Conservation (phyloP, 169 alveolate species). For the Miamiensis avidus region DNA sequence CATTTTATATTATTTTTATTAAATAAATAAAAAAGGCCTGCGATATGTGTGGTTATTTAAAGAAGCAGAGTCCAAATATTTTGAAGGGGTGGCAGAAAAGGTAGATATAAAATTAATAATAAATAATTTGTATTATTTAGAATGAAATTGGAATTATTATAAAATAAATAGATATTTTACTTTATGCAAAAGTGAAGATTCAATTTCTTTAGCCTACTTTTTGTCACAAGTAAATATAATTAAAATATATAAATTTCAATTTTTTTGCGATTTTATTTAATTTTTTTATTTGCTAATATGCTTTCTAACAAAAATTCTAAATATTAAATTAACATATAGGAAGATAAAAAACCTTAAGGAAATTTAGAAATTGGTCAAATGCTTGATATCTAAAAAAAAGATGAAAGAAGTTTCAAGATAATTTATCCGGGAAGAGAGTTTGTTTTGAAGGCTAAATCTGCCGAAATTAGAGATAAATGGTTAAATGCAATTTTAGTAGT, state of each 20-base stretch:
- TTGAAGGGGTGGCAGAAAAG: conserved; percentile 39
- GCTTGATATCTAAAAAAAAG: background rate
- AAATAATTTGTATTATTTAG: background rate
- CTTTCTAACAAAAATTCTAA: no score
- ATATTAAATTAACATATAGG: background rate
- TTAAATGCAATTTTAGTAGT: background rate
- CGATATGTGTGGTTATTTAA: conserved; percentile 30
- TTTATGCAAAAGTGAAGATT: background rate
- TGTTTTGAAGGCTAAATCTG: conserved; percentile 10
- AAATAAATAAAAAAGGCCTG: background rate
- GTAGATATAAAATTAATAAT: background rate
- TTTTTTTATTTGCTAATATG: background rate
- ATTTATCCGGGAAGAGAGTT: conserved; percentile 15
- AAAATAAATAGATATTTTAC: background rate
- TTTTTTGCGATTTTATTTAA: background rate
- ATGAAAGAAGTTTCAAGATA: conserved; percentile 2
- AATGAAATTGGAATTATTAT: background rate
- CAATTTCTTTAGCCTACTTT: background rate
- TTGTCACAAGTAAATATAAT: background rate
- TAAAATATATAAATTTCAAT: background rate
- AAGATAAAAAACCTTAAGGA: conserved; percentile 19
- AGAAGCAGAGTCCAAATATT: conserved; percentile 37
- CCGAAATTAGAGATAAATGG: conserved; percentile 10
- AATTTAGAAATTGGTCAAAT: conserved; percentile 2
- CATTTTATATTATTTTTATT: no score